Evolutionary conservation across 345 rosid species (phyloP).

Genomic region (thale cress (Arabidopsis thaliana)): DNA sequence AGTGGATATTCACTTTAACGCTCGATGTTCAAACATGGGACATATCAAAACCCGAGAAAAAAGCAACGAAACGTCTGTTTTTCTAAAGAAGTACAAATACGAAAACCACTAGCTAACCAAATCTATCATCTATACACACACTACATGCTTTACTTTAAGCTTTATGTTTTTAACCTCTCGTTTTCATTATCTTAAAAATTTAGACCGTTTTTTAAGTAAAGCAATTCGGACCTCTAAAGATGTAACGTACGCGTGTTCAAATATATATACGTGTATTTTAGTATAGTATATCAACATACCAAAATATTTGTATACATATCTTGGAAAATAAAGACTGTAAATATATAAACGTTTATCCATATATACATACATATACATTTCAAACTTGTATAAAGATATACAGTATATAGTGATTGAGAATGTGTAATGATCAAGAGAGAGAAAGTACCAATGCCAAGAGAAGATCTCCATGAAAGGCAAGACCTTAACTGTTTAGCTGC

Average conservation of each 20-base stretch:
- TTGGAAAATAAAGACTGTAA: background rate
- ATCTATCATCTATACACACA: background rate
- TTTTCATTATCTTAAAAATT: background rate
- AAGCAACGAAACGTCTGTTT: constrained; percentile 37
- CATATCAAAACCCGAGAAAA: constrained; percentile 44
- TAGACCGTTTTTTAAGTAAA: constrained; percentile 23
- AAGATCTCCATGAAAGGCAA: constrained; percentile 94
- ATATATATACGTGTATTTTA: background rate
- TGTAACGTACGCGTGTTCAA: constrained; percentile 14
- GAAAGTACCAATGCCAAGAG: constrained; percentile 68
- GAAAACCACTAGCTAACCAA: constrained; percentile 18
- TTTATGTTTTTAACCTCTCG: constrained; percentile 33
- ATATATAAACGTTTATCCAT: background rate
- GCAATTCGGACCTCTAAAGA: constrained; percentile 8
- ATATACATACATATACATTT: background rate
- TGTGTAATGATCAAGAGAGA: constrained; percentile 1
- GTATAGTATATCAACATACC: constrained; percentile 9
- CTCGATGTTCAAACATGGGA: constrained; percentile 51
- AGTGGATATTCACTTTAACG: constrained; percentile 51
- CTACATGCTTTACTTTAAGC: constrained; percentile 31
- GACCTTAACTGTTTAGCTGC: constrained; percentile 78
- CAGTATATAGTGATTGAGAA: background rate
- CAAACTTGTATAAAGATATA: background rate
- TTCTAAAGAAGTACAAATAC: constrained; percentile 14
- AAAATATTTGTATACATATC: background rate